Percentiles rank a stretch among this genome's conserved stretches.
phyloP scores from a whole-genome alignment of 139 green algal species.

The Pseudopediastrum boryanum region DNA sequence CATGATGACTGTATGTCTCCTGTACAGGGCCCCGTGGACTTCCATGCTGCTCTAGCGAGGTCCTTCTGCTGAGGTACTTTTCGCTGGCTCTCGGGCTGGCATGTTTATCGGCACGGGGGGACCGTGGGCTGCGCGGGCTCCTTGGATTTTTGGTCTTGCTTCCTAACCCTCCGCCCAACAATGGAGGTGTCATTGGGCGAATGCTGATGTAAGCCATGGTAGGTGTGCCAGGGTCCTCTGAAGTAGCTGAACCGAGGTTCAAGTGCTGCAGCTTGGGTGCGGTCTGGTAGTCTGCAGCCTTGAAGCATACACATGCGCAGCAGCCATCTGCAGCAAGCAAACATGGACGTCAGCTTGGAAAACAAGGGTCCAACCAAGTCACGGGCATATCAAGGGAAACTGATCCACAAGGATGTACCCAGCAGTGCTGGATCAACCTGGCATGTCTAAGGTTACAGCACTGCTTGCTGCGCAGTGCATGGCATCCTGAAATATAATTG shows the following conservation, averaged over 20 bases:
- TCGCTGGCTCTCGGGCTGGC: too few species aligned
- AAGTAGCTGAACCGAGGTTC: background rate
- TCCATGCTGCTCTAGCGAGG: too few species aligned
- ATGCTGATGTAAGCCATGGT: constrained; percentile 11
- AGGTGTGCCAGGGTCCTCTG: background rate
- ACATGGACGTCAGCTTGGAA: too few species aligned
- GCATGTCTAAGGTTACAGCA: background rate
- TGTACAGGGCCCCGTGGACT: too few species aligned
- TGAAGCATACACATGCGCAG: constrained; percentile 12
- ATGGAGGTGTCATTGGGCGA: too few species aligned
- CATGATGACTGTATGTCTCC: too few species aligned
- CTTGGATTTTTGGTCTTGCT: too few species aligned
- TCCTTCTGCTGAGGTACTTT: too few species aligned
- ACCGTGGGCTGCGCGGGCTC: too few species aligned
- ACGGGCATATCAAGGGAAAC: background rate
- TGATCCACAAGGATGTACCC: background rate
- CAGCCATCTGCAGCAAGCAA: background rate
- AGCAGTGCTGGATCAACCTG: background rate
- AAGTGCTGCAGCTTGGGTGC: background rate
- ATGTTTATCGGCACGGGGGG: too few species aligned
- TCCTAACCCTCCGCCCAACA: too few species aligned
- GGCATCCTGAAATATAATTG: background rate
- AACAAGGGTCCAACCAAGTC: too few species aligned
- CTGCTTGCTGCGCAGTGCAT: background rate
- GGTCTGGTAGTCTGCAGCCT: constrained; percentile 7